Percentiles rank a stretch among this genome's conserved stretches.
Evolutionary conservation across 495 filamentous ascomycete species (phyloP).

Genomic region (Immersiella caudata): DNA sequence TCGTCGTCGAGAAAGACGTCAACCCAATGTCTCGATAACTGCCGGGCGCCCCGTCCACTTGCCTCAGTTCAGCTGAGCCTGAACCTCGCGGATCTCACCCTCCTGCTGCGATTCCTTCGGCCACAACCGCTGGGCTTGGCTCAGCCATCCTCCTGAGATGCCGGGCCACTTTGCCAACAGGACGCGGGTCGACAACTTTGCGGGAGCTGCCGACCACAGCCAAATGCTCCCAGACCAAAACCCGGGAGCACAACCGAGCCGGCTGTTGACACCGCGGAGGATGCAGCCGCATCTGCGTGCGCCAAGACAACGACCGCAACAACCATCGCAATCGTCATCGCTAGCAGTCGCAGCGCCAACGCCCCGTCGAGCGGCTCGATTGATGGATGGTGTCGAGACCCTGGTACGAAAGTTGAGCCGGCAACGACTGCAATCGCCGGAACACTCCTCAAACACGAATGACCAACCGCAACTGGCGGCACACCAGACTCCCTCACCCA

Average conservation of each 20-base stretch:
- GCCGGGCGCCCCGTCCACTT: not conserved
- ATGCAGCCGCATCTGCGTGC: not conserved
- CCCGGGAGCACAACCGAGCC: not conserved
- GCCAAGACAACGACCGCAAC: not conserved
- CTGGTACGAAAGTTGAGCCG: constrained; percentile 42
- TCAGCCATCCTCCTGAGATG: constrained; percentile 11
- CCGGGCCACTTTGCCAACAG: not conserved
- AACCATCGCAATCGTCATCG: not conserved
- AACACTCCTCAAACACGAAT: not conserved
- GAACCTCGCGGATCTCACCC: not conserved
- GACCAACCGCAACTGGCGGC: not conserved
- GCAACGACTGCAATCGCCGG: constrained; percentile 35
- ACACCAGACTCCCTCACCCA: not conserved
- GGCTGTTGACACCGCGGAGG: not conserved
- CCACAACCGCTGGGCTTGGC: constrained; percentile 4
- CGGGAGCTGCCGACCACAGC: constrained; percentile 1
- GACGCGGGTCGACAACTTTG: constrained; percentile 4
- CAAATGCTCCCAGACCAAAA: not conserved
- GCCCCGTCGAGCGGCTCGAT: not conserved
- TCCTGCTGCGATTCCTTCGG: constrained; percentile 2
- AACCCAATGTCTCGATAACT: constrained; percentile 3
- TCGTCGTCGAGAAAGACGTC: not conserved
- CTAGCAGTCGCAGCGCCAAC: not conserved
- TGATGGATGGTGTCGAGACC: constrained; percentile 29
- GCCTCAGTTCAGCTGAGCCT: constrained; percentile 2